Base-by-base conservation (phyloP, 352 stramenopile genomes). In the Phytophthora pseudosyringae region DNA sequence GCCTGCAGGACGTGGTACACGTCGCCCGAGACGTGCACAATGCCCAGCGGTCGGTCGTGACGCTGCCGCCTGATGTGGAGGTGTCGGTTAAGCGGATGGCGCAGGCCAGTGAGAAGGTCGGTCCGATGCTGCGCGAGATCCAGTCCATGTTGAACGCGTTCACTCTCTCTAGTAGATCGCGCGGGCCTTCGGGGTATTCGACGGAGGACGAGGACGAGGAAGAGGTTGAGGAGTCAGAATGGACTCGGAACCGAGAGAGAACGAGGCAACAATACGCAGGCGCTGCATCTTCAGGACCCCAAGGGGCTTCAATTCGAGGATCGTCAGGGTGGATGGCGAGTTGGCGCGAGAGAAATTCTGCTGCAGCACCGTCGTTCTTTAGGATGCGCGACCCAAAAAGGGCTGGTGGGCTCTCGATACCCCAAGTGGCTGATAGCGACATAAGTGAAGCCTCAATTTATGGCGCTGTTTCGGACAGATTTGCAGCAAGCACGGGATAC, bases 1-100 rank as follows among this genome's bases (percentile, higher is more conserved):
- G 45, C 6, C 40, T 62, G 44, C 44, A 49, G 36, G 51, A 68
- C 9, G 52, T 68, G 21, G 51, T 52, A 28, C 51, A 21, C n/a
- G 44, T 63, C 18, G 44, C 60, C 1, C 60, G 45, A 45, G 45
- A 68, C 16, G 51, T 68, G 41, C 46, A 68, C 51, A 68, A 63
- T 36, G 33, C 44, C 2, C 33, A 51, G 11, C 40, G 5, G 28
- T 32, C 51, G 15, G 15, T 63, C 16, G 35, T 45, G 15, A 44
- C 39, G 26, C 18, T 58, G 21, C 16, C 45, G 16, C 28, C 35
- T 36, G 44, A 51, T 35, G 39, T 39, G 4, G 53, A 54, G 15
- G 33, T 18, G 41, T 59, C 59, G 12, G 21, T 52, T 7, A 48
- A 26, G 12, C 31, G 13, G n/a, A 51, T 62, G 51, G 29, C 21